Percentiles rank a stretch among this genome's conserved stretches.
Evolutionary conservation across 208 protist genomes (phyloP).

Genomic region (Leishmania tarentolae): DNA sequence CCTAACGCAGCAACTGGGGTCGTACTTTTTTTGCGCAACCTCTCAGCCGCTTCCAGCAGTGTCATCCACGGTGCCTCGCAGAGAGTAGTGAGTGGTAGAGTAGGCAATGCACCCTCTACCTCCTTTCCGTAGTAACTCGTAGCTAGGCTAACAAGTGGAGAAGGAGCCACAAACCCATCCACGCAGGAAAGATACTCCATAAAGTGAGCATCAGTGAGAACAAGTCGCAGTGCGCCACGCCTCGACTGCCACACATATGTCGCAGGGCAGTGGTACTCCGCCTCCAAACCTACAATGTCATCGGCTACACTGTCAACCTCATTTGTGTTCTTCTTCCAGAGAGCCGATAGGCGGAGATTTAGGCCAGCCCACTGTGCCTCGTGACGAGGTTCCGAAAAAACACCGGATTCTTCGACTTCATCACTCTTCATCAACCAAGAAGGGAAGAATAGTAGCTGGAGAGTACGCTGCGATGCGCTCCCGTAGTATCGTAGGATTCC

Average conservation of each 20-base stretch:
- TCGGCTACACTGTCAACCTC: neutral
- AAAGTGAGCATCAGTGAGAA: slow-evolving; percentile 26
- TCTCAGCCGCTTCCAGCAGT: slow-evolving; percentile 6
- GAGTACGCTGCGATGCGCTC: slow-evolving; percentile 10
- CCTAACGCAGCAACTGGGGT: neutral
- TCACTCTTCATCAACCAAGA: neutral
- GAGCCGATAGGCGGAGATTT: neutral
- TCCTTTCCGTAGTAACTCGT: neutral
- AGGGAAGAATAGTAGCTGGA: slow-evolving; percentile 14
- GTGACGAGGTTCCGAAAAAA: neutral
- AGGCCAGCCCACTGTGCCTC: slow-evolving; percentile 18
- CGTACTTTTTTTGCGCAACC: neutral
- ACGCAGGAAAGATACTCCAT: slow-evolving; percentile 9
- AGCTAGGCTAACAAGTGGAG: slow-evolving; percentile 1
- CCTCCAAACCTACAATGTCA: slow-evolving; percentile 19
- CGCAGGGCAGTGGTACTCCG: slow-evolving; percentile 7
- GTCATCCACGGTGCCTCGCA: slow-evolving; percentile 27
- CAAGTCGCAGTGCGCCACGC: slow-evolving; percentile 11
- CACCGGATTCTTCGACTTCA: neutral
- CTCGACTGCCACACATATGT: slow-evolving; percentile 30
- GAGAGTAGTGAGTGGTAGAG: neutral
- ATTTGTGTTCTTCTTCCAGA: neutral
- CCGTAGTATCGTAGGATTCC: slow-evolving; percentile 32
- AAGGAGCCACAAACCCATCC: slow-evolving; percentile 22
- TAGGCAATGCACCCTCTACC: neutral